Base-by-base conservation (phyloP, 768 basidiomycete species). In the Suillus lakei region DNA sequence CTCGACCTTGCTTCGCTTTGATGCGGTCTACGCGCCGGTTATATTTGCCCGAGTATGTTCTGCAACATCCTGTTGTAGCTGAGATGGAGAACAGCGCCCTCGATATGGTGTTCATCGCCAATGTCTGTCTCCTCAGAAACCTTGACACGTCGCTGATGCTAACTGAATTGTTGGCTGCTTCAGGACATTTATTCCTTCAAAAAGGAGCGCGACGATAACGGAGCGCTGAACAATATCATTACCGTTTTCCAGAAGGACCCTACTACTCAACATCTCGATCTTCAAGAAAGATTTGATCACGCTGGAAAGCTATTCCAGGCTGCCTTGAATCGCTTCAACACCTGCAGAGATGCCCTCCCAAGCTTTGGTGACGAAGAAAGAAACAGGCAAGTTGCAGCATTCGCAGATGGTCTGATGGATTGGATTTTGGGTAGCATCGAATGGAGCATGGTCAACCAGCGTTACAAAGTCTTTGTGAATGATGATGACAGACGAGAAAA, bases 141-240 rank as follows among this genome's bases (percentile, higher is more conserved):
- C 30, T 32, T 6, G 32, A 32, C 32, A 32, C 32, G 8, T 54
- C 16, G 12, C 38, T 61, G 60, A 53, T 18, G n/a, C 46, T 46
- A 54, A 43, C 26, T 23, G 10, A 23, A 8, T 0, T 23, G 36
- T 26, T n/a, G 10, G 21, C 36, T 34, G 28, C 28, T 39, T 21
- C 30, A 75, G 74, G 74, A 75, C 23, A 74, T 75, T 48, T 75
- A 74, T 48, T 76, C 74, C 16, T 75, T 72, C 66, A 75, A 75
- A 65, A 75, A 75, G 62, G 74, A 76, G 53, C 62, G 54, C 21
- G 68, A 67, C 23, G 72, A 76, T 16, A 73, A 75, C 23, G 74
- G 74, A 1, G 74, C 73, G 12, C 41, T 70, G 60, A 76, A 74
- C 58, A 75, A 75, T 32, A 66, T 75, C 59, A 44, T 75, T 60